Base-by-base conservation (phyloP, 164 flowering plant genomes). In the Warburgia ugandensis region DNA sequence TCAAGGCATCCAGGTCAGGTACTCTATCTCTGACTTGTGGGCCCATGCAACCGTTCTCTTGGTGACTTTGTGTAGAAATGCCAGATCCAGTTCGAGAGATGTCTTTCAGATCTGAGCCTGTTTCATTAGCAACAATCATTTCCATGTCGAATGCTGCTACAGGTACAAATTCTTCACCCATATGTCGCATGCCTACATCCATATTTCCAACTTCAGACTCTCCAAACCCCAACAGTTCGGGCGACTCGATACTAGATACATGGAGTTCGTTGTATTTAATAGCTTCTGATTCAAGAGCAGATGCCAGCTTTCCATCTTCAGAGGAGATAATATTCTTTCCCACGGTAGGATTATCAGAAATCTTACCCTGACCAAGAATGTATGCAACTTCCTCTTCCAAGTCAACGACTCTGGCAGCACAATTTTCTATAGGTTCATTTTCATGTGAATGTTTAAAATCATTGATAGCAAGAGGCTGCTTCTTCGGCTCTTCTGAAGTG, bases 361-460 rank as follows among this genome's bases (percentile, higher is more conserved):
- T 56, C 52, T 76, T 74, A 45, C 50, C 68, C 62, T 48, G 73
- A 56, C 78, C 89, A 67, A 75, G 58, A 48, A 76, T 75, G 60
- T 65, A 77, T 29, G 85, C 71, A 58, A 72, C 86, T 56, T 80
- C 86, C 57, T 74, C 84, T 46, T 73, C 84, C n/a, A 73, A 64
- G 70, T 82, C 94, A 52, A 78, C 73, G 61, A 65, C 28, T 1
- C 68, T 62, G 36, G 68, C 60, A 46, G 69, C 77, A 62, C 64
- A 55, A 48, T 25, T 59, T 48, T 64, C 76, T 41, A 42, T 75
- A 50, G 62, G 48, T 27, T 39, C 71, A 33, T 66, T 70, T 38
- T 68, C 83, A 29, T 64, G 53, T 13, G 71, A 27, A 61, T 72
- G 65, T 46, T 71, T 63, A 44, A 58, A 58, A 50, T 67, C 57